Evolutionary conservation across 225 moss, liverwort and hornwort species (phyloP), one percentile per base, ranked within the genome.

Genomic region (Physcomitrellopsis africana): DNA sequence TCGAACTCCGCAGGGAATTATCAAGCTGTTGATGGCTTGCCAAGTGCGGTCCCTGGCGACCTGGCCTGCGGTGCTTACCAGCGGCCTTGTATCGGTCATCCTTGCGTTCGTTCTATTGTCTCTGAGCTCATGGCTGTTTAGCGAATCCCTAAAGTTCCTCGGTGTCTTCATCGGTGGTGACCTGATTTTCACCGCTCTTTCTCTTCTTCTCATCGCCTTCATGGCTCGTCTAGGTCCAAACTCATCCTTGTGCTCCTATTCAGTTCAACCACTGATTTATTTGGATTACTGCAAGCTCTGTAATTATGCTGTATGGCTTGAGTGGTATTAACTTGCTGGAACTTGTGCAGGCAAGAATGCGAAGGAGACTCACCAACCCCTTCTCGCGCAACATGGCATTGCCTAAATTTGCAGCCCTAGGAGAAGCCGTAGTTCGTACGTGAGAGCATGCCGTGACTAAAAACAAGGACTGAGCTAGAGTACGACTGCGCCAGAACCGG

Each of bases 21-120:
- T 96, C 63, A 96, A 96, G 63, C 55, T 94, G 56, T 63, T 94
- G 65, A 90, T 96, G 96, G 80, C 94, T 26, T 76, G 89, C 23
- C 85, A 89, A 86, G 90, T 96, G 43, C 84, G 92, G 15, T 81
- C 77, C 0, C 48, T 96, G 23, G 75, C 68, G 9, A 87, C 94
- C 9, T 96, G 96, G 96, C 94, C 94, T 13, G 90, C 86, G 1
- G 91, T 96, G 19, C 47, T 94, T 59, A 69, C 80, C 8, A 96
- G 96, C 69, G 96, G 92, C 11, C 32, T 93, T 1, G 63, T 73
- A 16, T 94, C 96, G 12, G 58, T 91, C 20, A 52, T 92, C 46
- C 58, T 96, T 58, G 90, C 96, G 0, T 92, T 94, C 23, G 86
- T 86, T 20, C 26, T 94, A 7, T 18, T 89, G 55, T 82, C 88